Base-by-base conservation (phyloP, 768 basidiomycete genomes). In the Rickenella mellea region DNA sequence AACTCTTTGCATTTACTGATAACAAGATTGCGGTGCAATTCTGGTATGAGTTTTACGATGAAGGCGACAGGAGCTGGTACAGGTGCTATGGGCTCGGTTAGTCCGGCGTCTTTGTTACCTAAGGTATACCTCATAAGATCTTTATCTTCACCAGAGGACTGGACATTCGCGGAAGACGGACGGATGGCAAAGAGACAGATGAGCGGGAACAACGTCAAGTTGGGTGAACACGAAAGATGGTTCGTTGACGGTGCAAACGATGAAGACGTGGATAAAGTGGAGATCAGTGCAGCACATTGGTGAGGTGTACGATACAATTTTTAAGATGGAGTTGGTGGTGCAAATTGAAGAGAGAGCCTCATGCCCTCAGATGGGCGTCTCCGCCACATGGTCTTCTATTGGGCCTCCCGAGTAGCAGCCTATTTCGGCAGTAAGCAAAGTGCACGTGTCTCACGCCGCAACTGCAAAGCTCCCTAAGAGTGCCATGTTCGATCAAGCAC, bases 141-240 rank as follows among this genome's bases (percentile, higher is more conserved):
- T 12, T 9, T 12, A 9, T 17, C 10, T 19, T 17, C 24, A 3
- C 15, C 24, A 36, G 50, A 75, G 64, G 74, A 76, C 52, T 77
- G 76, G 74, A 74, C 73, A 2, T 79, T 73, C 47, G 68, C 54
- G 1, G 49, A 58, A 6, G 64, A 68, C 35, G 76, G 76, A 0
- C 57, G 67, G 26, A 79, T 77, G 75, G 53, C 58, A 40, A 71
- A 73, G 48, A 62, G 76, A n/a, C 71, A 73, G 59, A 71, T 73
- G 66, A 64, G 65, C 47, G 67, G 59, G 14, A 70, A 69, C 52
- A 65, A 70, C 45, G 58, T 76, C 5, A 28, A 61, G 21, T 74
- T 79, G 46, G 21, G 56, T 8, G 59, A 65, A 5, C 62, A 61
- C 10, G 70, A 74, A 35, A 48, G 75, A 20, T 78, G 74, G 74